Conservation (phyloP, 306 rosid genomes). For the Sophora flavescens region DNA sequence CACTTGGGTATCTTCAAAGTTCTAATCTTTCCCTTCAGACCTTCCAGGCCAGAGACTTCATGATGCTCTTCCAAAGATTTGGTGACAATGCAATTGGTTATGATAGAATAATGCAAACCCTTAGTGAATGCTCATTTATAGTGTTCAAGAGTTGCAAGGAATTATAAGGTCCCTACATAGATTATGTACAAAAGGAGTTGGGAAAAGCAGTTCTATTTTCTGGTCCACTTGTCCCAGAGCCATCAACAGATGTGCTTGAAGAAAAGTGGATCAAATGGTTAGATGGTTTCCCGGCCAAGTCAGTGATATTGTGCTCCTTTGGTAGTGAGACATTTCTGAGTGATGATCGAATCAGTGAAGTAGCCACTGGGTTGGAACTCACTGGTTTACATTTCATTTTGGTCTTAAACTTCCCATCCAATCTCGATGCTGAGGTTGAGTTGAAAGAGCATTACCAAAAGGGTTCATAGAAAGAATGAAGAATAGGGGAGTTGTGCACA, state of each 20-base stretch:
- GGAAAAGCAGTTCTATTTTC: slow-evolving; percentile 41
- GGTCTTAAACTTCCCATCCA: slow-evolving; percentile 56
- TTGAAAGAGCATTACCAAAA: slow-evolving; percentile 47
- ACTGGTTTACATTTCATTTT: slow-evolving; percentile 55
- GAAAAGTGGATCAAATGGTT: slow-evolving; percentile 56
- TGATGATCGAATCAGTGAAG: slow-evolving; percentile 54
- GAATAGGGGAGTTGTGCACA: slow-evolving; percentile 49
- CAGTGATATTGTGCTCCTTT: slow-evolving; percentile 60
- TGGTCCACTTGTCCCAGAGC: slow-evolving; percentile 63
- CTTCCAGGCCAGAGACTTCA: slow-evolving; percentile 51
- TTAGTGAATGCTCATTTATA: slow-evolving; percentile 44
- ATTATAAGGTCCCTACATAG: slow-evolving; percentile 53
- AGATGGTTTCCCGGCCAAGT: slow-evolving; percentile 33
- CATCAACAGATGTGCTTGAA: slow-evolving; percentile 39
- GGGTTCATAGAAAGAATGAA: slow-evolving; percentile 60
- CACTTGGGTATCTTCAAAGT: slow-evolving; percentile 49
- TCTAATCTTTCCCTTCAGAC: slow-evolving; percentile 39
- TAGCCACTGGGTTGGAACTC: slow-evolving; percentile 56
- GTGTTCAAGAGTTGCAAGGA: slow-evolving; percentile 52
- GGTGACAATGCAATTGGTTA: slow-evolving; percentile 45
- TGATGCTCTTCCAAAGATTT: slow-evolving; percentile 45
- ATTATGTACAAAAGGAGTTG: slow-evolving; percentile 47
- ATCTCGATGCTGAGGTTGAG: slow-evolving; percentile 26
- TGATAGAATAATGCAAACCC: slow-evolving; percentile 44
- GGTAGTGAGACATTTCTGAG: slow-evolving; percentile 65